Evolutionary conservation across 352 stramenopile genomes (phyloP), one percentile per base, ranked within the genome.

Genomic region (Pythium chondricola): DNA sequence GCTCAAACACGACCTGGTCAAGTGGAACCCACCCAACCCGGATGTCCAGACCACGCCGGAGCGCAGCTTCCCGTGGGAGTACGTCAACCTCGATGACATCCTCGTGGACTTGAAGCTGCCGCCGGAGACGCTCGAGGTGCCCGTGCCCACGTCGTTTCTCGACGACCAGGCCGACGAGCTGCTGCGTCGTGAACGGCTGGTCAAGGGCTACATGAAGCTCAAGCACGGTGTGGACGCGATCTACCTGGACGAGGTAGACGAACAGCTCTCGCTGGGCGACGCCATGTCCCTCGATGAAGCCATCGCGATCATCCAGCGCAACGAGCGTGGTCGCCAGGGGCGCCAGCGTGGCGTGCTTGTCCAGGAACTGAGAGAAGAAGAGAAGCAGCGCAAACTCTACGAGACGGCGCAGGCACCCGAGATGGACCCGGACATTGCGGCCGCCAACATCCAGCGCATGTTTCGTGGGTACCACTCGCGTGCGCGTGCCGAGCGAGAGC

Each of bases 21-120:
- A 97, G 69, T 98, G 91, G 92, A 95, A 96, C 53, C 91, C 89
- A 42, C 86, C 90, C 0, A 96, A 97, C 49, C 77, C 81, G 14
- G 90, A 96, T 49, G 77, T 97, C 21, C 55, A 63, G 29, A 87
- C 70, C 17, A 68, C 74, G 22, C 67, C 68, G 0, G 86, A 97
- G 48, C 69, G 81, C 16, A 84, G 80, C 46, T 97, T 98, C 52
- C 83, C 93, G 0, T 98, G 92, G 92, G 88, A 97, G 56, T 97
- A 97, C 57, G 82, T 97, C 24, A 90, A 97, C 47, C 52, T 98
- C 17, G 88, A 96, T 63, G 75, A 93, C 41, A 88, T 96, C 31
- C 69, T 98, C 20, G 85, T 95, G 35, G 93, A 98, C 55, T 71
- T 98, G 24, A 97, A 97, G 61, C 69, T 97, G 20, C 76, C 91